phyloP scores from a whole-genome alignment of 1,139 yeast genomes.

The Yamadazyma epiphylla region DNA sequence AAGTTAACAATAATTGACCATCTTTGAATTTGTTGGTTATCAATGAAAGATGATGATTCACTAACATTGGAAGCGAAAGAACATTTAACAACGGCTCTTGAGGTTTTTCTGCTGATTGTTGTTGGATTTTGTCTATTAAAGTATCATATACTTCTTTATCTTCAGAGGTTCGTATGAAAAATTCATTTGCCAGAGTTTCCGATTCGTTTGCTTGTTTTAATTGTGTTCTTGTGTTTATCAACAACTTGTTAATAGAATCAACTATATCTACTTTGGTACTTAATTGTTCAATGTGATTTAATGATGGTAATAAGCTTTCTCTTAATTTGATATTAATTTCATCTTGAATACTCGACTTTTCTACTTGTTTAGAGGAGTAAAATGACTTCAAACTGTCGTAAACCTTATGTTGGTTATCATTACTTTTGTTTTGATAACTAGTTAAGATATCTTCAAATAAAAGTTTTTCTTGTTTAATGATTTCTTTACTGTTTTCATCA shows the following conservation, averaged over 20 bases:
- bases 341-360: conserved; percentile 5
- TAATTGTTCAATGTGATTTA: conserved; percentile 16
- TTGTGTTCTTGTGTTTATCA: background rate
- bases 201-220: background rate
- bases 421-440: conserved; percentile 12
- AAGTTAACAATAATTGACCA: conserved; percentile 32
- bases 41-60: conserved; percentile 29
- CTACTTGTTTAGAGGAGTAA: background rate
- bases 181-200: background rate
- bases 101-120: background rate
- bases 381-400: background rate
- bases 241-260: conserved; percentile 7
- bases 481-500: conserved; percentile 3
- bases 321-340: conserved; percentile 17
- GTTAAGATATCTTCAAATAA: conserved; percentile 22
- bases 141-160: background rate
- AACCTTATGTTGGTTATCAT: conserved; percentile 1
- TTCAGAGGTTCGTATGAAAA: background rate
- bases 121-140: background rate
- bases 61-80: conserved; percentile 34
- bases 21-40: conserved; percentile 26
- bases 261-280: conserved; percentile 3
- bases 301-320: conserved; percentile 22
- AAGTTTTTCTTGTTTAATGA: conserved; percentile 19
- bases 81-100: conserved; percentile 25